Base-by-base conservation (phyloP, 2,329 filamentous ascomycete species). In the Aschersonia sp. region DNA sequence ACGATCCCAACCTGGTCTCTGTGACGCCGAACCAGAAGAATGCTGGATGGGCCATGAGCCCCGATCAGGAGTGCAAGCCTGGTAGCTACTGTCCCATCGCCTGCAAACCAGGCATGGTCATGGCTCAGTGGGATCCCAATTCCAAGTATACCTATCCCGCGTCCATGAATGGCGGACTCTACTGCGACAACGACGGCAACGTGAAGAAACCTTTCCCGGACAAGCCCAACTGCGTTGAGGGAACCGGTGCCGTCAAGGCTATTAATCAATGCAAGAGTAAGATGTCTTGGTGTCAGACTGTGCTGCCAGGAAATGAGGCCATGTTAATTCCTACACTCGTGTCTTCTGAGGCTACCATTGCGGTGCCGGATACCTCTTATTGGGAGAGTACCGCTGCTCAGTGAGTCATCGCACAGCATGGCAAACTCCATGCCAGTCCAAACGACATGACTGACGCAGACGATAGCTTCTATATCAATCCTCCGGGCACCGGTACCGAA, bases 251-350 rank as follows among this genome's bases (percentile, higher is more conserved):
- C 5, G 73, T 89, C 47, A 68, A 71, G 49, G 84, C 75, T 38
- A 69, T 79, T 51, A 89, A 88, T 68, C 80, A 81, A 55, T 77
- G 74, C 52, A 73, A 76, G 43, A 66, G 69, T 38, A 59, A 72
- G 10, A 74, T 88, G 48, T 78, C 85, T 3, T 86, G 85, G 65
- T 89, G 85, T 64, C 85, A 89, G 65, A 89, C 85, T 4, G 82
- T 88, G 10, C 65, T 89, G 51, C 85, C 85, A 20, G 85, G 85
- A 45, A 83, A 87, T 57, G 85, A 89, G 67, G 82, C 82, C 51
- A 89, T 89, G 84, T 70, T 89, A 55, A 89, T 89, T 56, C 84
- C 84, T 12, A 89, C 84, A n/a, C 64, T 80, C 52, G 80, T 89
- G 44, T 63, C 61, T 29, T 66, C 70, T 52, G 63, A 61, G 7